phyloP scores from a whole-genome alignment of 2,329 filamentous ascomycete genomes.

The Zopfia rhizophila region DNA sequence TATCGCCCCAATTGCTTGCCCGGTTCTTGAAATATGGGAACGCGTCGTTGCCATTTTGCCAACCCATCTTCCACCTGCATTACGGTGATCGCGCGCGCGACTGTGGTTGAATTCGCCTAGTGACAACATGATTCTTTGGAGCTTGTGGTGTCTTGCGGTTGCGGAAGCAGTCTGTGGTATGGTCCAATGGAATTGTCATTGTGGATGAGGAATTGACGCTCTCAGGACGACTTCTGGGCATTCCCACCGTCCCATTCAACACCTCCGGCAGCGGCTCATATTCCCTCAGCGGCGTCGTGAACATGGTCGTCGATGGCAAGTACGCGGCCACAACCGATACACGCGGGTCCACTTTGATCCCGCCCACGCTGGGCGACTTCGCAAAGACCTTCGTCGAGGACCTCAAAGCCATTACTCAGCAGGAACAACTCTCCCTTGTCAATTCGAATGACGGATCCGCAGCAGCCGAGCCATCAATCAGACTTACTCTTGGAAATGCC shows the following conservation, averaged over 20 bases:
- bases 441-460: no score
- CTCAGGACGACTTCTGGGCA: slow-evolving; percentile 16
- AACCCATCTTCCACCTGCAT: no score
- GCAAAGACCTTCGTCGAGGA: slow-evolving; percentile 56
- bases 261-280: slow-evolving; percentile 9
- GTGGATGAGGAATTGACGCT: no score
- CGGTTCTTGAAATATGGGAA: no score
- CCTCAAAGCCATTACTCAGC: slow-evolving; percentile 49
- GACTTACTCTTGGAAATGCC: slow-evolving; percentile 52
- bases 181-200: no score
- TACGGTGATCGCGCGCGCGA: no score
- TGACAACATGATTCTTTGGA: no score
- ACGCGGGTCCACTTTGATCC: slow-evolving; percentile 62
- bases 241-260: slow-evolving; percentile 28
- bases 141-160: no score
- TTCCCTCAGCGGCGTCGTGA: slow-evolving; percentile 13
- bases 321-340: slow-evolving; percentile 56
- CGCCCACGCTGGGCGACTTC: slow-evolving; percentile 57
- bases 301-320: slow-evolving; percentile 58
- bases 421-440: slow-evolving; percentile 38
- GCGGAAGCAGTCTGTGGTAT: no score
- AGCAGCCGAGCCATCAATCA: slow-evolving; percentile 40
- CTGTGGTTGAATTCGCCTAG: no score
- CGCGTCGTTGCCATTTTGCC: no score
- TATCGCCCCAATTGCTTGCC: no score